phyloP scores from a whole-genome alignment of 1,139 yeast genomes.

The Blastobotrys proliferans region DNA sequence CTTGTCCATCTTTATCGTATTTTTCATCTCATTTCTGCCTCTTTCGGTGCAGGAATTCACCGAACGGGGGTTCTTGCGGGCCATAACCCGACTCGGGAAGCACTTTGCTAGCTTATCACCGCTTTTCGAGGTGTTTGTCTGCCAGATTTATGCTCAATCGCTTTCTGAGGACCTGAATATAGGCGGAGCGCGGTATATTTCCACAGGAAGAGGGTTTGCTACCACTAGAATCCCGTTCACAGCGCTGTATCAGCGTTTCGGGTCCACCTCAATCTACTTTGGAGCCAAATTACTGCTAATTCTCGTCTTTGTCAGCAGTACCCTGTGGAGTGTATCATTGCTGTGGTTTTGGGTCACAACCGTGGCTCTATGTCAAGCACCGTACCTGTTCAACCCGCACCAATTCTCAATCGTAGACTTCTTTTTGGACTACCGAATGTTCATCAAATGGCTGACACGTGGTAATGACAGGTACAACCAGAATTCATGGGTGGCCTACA shows the following conservation, averaged over 20 bases:
- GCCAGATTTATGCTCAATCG: slow-evolving; percentile 76
- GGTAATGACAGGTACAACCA: slow-evolving; percentile 53
- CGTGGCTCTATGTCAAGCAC: slow-evolving; percentile 68
- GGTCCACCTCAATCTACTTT: slow-evolving; percentile 57
- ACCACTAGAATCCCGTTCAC: slow-evolving; percentile 61
- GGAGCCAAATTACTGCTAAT: slow-evolving; percentile 58
- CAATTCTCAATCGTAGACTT: slow-evolving; percentile 69
- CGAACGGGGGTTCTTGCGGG: slow-evolving; percentile 69
- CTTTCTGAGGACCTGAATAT: slow-evolving; percentile 62
- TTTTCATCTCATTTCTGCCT: slow-evolving; percentile 79
- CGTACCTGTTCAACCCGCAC: slow-evolving; percentile 81
- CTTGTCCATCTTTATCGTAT: slow-evolving; percentile 75
- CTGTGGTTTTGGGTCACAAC: slow-evolving; percentile 84
- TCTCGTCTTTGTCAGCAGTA: slow-evolving; percentile 57
- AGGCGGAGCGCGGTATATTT: slow-evolving; percentile 81
- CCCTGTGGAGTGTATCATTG: slow-evolving; percentile 74
- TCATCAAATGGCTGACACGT: slow-evolving; percentile 62
- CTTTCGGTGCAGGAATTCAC: slow-evolving; percentile 72
- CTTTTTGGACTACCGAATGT: slow-evolving; percentile 65
- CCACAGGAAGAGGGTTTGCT: slow-evolving; percentile 86
- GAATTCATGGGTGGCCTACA: slow-evolving; percentile 60
- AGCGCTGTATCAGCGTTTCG: slow-evolving; percentile 59
- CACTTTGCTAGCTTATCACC: slow-evolving; percentile 77
- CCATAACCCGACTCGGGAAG: slow-evolving; percentile 52
- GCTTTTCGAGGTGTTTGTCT: slow-evolving; percentile 80